phyloP scores from a whole-genome alignment of 768 basidiomycete species.

The Asterophora parasitica region DNA sequence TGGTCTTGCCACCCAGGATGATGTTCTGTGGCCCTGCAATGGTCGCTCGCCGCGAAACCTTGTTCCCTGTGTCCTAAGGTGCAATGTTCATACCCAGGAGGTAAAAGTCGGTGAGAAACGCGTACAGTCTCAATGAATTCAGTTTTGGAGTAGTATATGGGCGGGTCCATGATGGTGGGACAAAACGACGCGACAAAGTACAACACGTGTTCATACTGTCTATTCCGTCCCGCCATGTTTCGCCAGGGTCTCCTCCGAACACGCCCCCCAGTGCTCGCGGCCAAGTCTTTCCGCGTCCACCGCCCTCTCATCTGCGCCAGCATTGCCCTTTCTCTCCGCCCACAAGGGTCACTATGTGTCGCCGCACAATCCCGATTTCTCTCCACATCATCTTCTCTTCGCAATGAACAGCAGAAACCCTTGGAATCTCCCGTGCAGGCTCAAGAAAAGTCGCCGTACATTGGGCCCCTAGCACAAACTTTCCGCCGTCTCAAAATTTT shows the following conservation, averaged over 20 bases:
- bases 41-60: slow-evolving; percentile 86
- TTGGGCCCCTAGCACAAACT: slow-evolving; percentile 66
- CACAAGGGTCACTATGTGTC: not conserved
- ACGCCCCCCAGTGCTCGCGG: not conserved
- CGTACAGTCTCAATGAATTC: slow-evolving; percentile 89
- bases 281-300: slow-evolving; percentile 7
- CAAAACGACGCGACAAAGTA: not conserved
- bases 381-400: slow-evolving; percentile 6
- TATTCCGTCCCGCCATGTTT: slow-evolving; percentile 10
- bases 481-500: slow-evolving; percentile 80
- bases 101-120: not conserved
- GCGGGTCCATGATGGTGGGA: slow-evolving; percentile 52
- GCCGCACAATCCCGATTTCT: slow-evolving; percentile 6
- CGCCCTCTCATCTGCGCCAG: slow-evolving; percentile 1
- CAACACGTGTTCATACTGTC: not conserved
- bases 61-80: slow-evolving; percentile 87
- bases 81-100: not conserved
- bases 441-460: slow-evolving; percentile 42
- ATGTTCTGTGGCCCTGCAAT: slow-evolving; percentile 96
- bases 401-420: slow-evolving; percentile 6
- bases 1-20: slow-evolving; percentile 94
- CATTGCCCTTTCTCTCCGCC: not conserved
- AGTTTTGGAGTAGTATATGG: slow-evolving; percentile 72
- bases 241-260: slow-evolving; percentile 9
- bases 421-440: not conserved